phyloP scores from a whole-genome alignment of 441 rosid genomes.

The Erodium moschatum region DNA sequence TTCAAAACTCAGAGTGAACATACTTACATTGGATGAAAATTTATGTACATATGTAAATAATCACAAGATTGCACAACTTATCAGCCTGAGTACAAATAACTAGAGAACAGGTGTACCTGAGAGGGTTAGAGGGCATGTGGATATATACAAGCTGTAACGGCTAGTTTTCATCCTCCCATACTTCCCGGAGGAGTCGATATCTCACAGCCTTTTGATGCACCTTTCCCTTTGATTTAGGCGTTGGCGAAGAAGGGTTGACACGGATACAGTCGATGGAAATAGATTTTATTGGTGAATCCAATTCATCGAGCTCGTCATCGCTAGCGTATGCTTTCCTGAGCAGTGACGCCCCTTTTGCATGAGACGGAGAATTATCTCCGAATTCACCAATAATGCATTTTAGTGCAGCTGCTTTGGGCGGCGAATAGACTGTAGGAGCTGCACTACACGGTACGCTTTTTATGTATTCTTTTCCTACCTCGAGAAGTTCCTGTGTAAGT shows the following conservation, averaged over 20 bases:
- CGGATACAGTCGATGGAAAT: constrained; percentile 32
- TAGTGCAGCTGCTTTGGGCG: constrained; percentile 55
- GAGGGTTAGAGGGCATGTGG: neutral
- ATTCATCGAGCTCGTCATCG: constrained; percentile 83
- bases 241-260: constrained; percentile 36
- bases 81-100: neutral
- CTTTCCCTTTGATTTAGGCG: constrained; percentile 37
- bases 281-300: constrained; percentile 64
- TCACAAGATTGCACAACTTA: neutral
- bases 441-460: constrained; percentile 53
- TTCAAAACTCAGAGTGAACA: neutral
- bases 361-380: constrained; percentile 38
- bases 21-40: neutral
- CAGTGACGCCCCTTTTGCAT: constrained; percentile 40
- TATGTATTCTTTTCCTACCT: constrained; percentile 36
- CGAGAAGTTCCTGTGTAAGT: constrained; percentile 31
- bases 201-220: constrained; percentile 45
- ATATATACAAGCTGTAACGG: neutral
- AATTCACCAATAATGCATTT: constrained; percentile 38
- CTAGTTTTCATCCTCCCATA: constrained; percentile 37
- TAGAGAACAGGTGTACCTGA: neutral
- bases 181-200: constrained; percentile 66
- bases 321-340: constrained; percentile 69
- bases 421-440: constrained; percentile 47
- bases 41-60: neutral